Base-by-base conservation (phyloP, 2,329 filamentous ascomycete species). In the Phyllosticta capitalensis region DNA sequence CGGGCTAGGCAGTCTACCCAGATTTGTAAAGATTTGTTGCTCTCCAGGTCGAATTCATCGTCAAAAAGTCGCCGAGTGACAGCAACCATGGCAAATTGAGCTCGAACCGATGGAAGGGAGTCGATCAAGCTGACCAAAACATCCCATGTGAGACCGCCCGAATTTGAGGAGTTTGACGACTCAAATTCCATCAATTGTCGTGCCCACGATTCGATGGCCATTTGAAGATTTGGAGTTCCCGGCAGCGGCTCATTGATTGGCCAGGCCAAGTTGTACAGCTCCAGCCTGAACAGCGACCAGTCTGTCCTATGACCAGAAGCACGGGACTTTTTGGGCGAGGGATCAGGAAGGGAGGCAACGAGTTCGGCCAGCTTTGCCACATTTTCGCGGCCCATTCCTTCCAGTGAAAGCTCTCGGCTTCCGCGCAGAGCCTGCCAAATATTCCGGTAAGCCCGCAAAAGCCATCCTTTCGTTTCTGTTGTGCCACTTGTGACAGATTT, bases 401-500 rank as follows among this genome's bases (percentile, higher is more conserved):
- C 45, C 5, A 24, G 17, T 2, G 53, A n/a, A 3, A 55, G 3
- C 26, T 24, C 20, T n/a, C 30, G 54, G 56, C 56, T 54, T 9
- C 28, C 49, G 12, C n/a, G 20, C 38, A 59, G 9, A 12, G 26
- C 58, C 26, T 21, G 24, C 58, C 58, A 59, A n/a, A 59, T 59
- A 9, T 45, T 49, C 53, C 58, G 28, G 48, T 59, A 59, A 5
- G 28, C 58, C 10, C 20, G 28, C 17, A 59, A 45, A 9, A 26
- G 26, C 58, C 58, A 59, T 5, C 22, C 14, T 7, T 48, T 50
- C 7, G 38, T n/a, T n/a, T 45, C 38, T n/a, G 2, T n/a, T 6
- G 7, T 14, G 17, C n/a, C 17, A 45, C n/a, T 17, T n/a, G 17
- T 45, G 38, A 45, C 7, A 5, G 38, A 45, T 2, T 45, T 45